phyloP scores from a whole-genome alignment of 108 stramenopile genomes.

The Skeletonema marinoi region DNA sequence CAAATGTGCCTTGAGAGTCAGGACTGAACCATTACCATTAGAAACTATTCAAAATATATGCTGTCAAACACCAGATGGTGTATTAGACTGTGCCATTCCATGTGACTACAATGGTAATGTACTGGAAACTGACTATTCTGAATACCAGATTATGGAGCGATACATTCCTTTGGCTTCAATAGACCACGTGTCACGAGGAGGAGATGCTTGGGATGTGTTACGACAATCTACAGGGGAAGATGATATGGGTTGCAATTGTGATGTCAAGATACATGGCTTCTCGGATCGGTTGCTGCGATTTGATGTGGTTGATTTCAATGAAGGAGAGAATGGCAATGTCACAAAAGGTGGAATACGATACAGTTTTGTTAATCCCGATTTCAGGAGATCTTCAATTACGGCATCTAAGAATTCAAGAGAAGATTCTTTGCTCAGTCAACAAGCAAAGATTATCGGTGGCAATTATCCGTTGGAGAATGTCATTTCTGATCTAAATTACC shows the following conservation, averaged over 20 bases:
- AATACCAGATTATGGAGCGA: slow-evolving; percentile 25
- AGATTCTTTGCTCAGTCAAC: neutral
- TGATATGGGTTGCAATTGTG: slow-evolving; percentile 20
- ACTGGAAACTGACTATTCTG: neutral
- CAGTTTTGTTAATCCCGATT: slow-evolving; percentile 13
- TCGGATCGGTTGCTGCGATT: slow-evolving; percentile 24
- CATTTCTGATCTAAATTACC: slow-evolving; percentile 13
- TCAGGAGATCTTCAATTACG: slow-evolving; percentile 8
- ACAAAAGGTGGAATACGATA: neutral
- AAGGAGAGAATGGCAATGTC: neutral
- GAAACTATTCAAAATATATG: slow-evolving; percentile 1
- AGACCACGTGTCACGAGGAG: slow-evolving; percentile 32
- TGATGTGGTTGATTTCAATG: slow-evolving; percentile 16
- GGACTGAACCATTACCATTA: slow-evolving; percentile 21
- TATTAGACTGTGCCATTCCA: slow-evolving; percentile 10
- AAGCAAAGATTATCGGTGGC: neutral
- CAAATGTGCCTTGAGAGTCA: neutral
- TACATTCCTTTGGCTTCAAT: slow-evolving; percentile 23
- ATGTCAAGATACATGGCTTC: slow-evolving; percentile 30
- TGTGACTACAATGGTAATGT: slow-evolving; percentile 8
- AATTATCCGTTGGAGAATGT: slow-evolving; percentile 14
- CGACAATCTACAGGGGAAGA: slow-evolving; percentile 15
- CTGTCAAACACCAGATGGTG: slow-evolving; percentile 12
- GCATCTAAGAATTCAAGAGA: neutral
- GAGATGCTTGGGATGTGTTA: slow-evolving; percentile 28